A percentile compares a stretch with the other conserved stretches of the same genome.
Conservation (phyloP, 75 land plant species). For the Gnetum montanum region DNA sequence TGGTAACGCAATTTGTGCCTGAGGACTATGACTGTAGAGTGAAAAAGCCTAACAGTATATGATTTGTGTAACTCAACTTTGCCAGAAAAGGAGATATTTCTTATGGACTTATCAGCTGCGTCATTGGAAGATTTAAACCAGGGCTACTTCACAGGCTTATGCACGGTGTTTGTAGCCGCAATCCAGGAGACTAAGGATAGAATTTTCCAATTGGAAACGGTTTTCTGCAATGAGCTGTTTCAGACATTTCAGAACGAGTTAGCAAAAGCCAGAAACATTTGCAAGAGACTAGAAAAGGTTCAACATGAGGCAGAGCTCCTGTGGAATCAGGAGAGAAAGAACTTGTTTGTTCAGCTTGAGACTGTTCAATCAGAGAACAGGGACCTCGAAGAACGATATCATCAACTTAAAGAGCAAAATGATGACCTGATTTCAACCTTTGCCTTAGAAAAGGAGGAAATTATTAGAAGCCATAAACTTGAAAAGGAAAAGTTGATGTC, state of each 20-base stretch:
- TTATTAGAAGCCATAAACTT: constrained; percentile 11
- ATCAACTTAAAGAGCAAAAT: constrained; percentile 7
- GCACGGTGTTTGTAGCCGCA: constrained; percentile 55
- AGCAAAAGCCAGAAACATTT: constrained; percentile 17
- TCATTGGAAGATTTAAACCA: constrained; percentile 1
- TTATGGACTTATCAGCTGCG: too few relatives aligned
- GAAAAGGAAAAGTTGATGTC: constrained; percentile 17
- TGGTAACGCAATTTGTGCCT: too few relatives aligned
- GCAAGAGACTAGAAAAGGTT: constrained; percentile 22
- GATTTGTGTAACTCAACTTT: too few relatives aligned
- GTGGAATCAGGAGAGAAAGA: constrained; percentile 28
- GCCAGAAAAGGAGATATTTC: too few relatives aligned
- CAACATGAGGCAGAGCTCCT: constrained; percentile 28
- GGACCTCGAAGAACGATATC: constrained; percentile 13
- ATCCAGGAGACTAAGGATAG: constrained; percentile 69
- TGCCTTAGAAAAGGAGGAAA: constrained; percentile 9
- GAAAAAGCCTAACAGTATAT: too few relatives aligned
- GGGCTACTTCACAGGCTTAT: constrained; percentile 36
- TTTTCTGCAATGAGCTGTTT: constrained; percentile 64
- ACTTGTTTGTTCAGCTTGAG: constrained; percentile 28
- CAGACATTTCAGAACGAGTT: constrained; percentile 44
- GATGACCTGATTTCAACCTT: background rate
- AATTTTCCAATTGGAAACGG: constrained; percentile 57
- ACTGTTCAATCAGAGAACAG: constrained; percentile 25
- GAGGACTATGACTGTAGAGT: too few relatives aligned